These are phyloP conservation scores for Scheffersomyces parashehatae DNA, from an alignment of 1,139 yeast species.

Conservation along the genomic window DNA sequence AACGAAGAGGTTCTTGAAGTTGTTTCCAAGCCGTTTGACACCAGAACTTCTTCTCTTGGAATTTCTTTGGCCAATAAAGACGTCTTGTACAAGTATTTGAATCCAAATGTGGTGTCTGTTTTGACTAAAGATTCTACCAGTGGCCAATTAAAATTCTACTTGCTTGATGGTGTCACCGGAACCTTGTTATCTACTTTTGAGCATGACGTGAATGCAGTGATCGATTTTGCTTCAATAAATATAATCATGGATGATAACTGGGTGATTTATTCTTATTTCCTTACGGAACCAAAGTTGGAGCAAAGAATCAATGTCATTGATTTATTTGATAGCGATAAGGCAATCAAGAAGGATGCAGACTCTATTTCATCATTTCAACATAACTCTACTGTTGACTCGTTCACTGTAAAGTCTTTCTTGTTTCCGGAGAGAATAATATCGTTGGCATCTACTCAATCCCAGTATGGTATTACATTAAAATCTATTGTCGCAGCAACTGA, in stretches of 20 bases:
- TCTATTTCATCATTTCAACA: constrained; percentile 34
- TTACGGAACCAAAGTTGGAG: constrained; percentile 50
- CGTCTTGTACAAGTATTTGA: constrained; percentile 80
- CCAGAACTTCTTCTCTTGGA: constrained; percentile 65
- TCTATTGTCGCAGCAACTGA: constrained; percentile 60
- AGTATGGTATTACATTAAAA: constrained; percentile 73
- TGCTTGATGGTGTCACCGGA: constrained; percentile 75
- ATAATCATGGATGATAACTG: constrained; percentile 81
- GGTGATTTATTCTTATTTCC: constrained; percentile 69
- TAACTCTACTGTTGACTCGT: constrained; percentile 25
- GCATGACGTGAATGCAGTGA: constrained; percentile 41
- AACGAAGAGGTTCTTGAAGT: constrained; percentile 19
- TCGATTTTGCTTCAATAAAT: constrained; percentile 41
- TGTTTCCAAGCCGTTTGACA: constrained; percentile 34
- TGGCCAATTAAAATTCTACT: constrained; percentile 39
- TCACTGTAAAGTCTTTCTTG: constrained; percentile 56
- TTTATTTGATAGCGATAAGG: constrained; percentile 61
- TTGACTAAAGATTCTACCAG: constrained; percentile 41
- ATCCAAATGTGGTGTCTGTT: constrained; percentile 66
- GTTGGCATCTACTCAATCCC: constrained; percentile 62
- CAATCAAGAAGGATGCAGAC: constrained; percentile 9
- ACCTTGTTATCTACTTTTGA: constrained; percentile 51
- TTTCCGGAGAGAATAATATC: constrained; percentile 56
- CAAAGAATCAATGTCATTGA: constrained; percentile 74
- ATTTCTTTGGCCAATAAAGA: constrained; percentile 67